Percentiles rank a stretch among this genome's conserved stretches.
phyloP scores from a whole-genome alignment of 2,329 filamentous ascomycete species.

The Thermoascus crustaceus region DNA sequence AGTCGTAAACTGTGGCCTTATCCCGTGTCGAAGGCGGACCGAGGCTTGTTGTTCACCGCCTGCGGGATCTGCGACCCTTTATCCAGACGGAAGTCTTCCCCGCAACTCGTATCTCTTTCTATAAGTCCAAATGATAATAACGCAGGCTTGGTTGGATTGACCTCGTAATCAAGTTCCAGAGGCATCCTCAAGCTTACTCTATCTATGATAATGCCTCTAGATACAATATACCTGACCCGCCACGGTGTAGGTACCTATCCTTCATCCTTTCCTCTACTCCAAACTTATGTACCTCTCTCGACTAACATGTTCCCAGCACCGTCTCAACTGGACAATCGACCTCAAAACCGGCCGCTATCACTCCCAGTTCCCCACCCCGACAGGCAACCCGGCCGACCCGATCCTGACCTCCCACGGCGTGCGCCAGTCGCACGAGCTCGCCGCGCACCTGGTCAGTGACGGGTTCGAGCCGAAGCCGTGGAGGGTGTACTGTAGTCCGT shows the following conservation, averaged over 20 bases:
- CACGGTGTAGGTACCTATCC: conserved; percentile 56
- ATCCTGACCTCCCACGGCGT: conserved; percentile 81
- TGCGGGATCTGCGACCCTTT: conserved; percentile 3
- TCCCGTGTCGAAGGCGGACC: conserved; percentile 4
- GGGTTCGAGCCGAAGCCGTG: conserved; percentile 33
- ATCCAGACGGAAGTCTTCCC: too few relatives aligned
- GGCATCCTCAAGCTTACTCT: too few relatives aligned
- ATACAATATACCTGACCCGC: conserved; percentile 65
- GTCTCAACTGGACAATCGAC: conserved; percentile 83
- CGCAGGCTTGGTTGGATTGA: too few relatives aligned
- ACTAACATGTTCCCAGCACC: conserved; percentile 61
- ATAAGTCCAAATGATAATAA: too few relatives aligned
- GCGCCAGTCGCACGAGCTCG: conserved; percentile 72
- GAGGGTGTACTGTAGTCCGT: conserved; percentile 71
- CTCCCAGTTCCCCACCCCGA: conserved; percentile 66
- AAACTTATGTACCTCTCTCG: conserved; percentile 1
- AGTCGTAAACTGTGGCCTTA: too few relatives aligned
- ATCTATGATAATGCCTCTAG: conserved; percentile 56
- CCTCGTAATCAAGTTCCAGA: too few relatives aligned
- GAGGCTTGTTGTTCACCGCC: conserved; percentile 9
- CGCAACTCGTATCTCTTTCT: too few relatives aligned
- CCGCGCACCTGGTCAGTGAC: conserved; percentile 26
- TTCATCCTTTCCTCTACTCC: conserved; percentile 1
- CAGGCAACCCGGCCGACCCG: conserved; percentile 79
- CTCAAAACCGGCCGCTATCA: conserved; percentile 70